Percentiles rank a stretch among this genome's conserved stretches.
phyloP scores from a whole-genome alignment of 495 filamentous ascomycete species.

The Peziza echinospora region DNA sequence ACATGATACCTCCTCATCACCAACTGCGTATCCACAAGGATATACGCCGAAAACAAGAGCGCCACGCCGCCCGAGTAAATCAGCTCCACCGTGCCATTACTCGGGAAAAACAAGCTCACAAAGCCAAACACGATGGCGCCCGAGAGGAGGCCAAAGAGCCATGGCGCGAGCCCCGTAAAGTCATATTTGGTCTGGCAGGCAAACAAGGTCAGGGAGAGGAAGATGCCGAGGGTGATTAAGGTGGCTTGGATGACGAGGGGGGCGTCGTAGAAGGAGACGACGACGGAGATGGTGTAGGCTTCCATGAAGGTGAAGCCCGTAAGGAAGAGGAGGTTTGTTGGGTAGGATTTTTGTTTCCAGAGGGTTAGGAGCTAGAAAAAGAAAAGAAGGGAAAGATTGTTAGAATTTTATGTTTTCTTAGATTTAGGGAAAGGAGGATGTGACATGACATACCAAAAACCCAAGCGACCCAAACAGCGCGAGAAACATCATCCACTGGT shows the following conservation, averaged over 20 bases:
- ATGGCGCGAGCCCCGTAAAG: slow-evolving; percentile 91
- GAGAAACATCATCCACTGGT: slow-evolving; percentile 65
- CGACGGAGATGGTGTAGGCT: slow-evolving; percentile 80
- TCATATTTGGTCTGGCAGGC: slow-evolving; percentile 97
- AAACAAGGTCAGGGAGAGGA: slow-evolving; percentile 78
- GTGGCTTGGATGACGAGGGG: slow-evolving; percentile 75
- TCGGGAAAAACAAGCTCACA: slow-evolving; percentile 65
- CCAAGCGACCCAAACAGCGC: slow-evolving; percentile 29
- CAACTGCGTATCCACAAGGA: slow-evolving; percentile 88
- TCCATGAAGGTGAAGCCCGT: slow-evolving; percentile 77
- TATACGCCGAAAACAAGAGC: slow-evolving; percentile 79
- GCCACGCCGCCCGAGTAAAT: slow-evolving; percentile 62
- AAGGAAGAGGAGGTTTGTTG: slow-evolving; percentile 82
- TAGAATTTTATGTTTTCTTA: slow-evolving; percentile 1
- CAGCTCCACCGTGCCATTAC: slow-evolving; percentile 54
- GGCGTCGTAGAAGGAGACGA: slow-evolving; percentile 67
- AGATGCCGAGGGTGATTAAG: slow-evolving; percentile 76
- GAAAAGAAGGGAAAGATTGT: background rate
- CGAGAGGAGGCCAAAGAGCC: slow-evolving; percentile 80
- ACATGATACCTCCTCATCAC: slow-evolving; percentile 89
- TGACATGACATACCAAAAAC: slow-evolving; percentile 2
- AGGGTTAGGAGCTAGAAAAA: slow-evolving; percentile 59
- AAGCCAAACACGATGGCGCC: slow-evolving; percentile 80
- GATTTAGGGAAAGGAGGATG: background rate
- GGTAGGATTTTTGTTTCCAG: slow-evolving; percentile 97